These are phyloP conservation scores for Yamadazyma endophytica DNA, from an alignment of 805 yeast genomes.

Conservation along the genomic window DNA sequence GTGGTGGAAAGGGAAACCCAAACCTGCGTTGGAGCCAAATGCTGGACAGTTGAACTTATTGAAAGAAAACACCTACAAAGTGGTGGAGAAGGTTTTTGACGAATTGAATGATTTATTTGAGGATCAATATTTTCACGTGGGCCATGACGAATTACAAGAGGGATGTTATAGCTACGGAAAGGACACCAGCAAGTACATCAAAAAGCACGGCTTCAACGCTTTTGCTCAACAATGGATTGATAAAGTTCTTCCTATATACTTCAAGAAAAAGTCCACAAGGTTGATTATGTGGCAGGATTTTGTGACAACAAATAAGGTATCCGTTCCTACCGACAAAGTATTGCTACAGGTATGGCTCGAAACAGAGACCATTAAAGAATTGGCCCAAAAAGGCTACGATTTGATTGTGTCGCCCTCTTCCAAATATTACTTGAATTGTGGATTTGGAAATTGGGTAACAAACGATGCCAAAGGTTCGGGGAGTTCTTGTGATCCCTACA, in stretches of 20 bases:
- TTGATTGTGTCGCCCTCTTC: conserved; percentile 31
- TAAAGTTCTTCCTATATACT: conserved; percentile 28
- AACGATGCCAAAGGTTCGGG: conserved; percentile 32
- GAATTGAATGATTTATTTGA: conserved; percentile 28
- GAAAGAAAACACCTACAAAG: conserved; percentile 25
- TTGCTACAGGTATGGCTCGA: conserved; percentile 34
- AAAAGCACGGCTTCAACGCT: conserved; percentile 19
- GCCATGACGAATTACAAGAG: conserved; percentile 34
- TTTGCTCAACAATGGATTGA: conserved; percentile 33
- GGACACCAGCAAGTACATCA: conserved; percentile 17
- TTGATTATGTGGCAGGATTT: conserved; percentile 42
- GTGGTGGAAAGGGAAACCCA: conserved; percentile 23
- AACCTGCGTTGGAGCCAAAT: conserved; percentile 38
- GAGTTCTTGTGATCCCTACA: conserved; percentile 42
- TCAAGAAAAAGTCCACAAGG: conserved; percentile 12
- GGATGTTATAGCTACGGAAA: conserved; percentile 30
- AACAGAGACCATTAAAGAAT: conserved; percentile 17
- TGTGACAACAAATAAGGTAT: conserved; percentile 15
- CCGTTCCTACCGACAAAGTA: conserved; percentile 23
- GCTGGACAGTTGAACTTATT: conserved; percentile 39
- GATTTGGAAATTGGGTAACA: conserved; percentile 32
- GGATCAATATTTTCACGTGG: conserved; percentile 40
- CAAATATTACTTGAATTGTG: conserved; percentile 39
- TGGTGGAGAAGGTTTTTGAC: conserved; percentile 26
- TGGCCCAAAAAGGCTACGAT: conserved; percentile 32